A percentile compares a stretch with the other conserved stretches of the same genome.
Conservation (phyloP, 169 alveolate genomes). For the Babesia gibsoni region DNA sequence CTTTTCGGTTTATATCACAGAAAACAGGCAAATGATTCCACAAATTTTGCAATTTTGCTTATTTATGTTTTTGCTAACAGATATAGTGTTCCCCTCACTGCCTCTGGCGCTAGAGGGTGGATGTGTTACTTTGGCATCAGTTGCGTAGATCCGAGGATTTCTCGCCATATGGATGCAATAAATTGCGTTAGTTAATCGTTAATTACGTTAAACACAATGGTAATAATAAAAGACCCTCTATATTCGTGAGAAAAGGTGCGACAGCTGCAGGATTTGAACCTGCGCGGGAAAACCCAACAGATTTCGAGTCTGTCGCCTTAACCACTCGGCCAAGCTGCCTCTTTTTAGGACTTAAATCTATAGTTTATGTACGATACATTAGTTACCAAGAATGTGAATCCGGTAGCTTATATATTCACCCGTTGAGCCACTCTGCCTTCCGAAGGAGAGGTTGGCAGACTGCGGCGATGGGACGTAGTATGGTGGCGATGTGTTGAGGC, state of each 20-base stretch:
- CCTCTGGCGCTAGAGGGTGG: no score
- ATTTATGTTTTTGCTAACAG: no score
- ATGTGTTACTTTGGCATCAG: no score
- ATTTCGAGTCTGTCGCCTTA: conserved; percentile 86
- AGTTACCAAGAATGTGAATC: not conserved
- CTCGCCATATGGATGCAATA: no score
- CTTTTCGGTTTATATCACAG: conserved; percentile 19
- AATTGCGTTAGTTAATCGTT: no score
- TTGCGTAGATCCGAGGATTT: no score
- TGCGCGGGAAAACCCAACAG: conserved; percentile 97
- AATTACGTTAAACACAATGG: no score
- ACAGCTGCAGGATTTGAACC: conserved; percentile 98
- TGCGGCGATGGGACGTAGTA: conserved; percentile 14
- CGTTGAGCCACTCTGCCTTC: not conserved
- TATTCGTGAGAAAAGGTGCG: conserved; percentile 72
- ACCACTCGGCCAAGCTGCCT: conserved; percentile 87
- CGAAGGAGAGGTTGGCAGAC: not conserved
- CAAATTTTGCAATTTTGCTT: no score
- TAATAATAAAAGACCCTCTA: no score
- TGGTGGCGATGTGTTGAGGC: conserved; percentile 49
- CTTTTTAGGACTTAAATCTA: not conserved
- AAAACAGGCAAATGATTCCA: no score
- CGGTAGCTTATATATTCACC: not conserved
- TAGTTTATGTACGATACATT: not conserved
- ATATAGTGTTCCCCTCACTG: no score